A percentile compares a stretch with the other conserved stretches of the same genome.
Conservation (phyloP, 116 monocot genomes). For the Papilionanthe hybrid region DNA sequence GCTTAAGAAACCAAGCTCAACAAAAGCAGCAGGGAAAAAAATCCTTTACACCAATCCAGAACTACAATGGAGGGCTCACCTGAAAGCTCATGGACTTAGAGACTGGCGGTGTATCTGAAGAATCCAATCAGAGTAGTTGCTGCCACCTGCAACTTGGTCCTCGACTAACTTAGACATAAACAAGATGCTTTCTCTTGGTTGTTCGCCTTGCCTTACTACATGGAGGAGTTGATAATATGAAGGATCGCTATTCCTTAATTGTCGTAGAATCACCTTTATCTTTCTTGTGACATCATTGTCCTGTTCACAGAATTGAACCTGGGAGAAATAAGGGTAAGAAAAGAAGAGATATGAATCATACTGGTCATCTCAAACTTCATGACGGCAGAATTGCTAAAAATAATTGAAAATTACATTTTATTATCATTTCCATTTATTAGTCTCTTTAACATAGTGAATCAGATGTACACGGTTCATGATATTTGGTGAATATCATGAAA, state of each 20-base stretch:
- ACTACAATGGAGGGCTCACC: neutral
- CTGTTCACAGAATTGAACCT: conserved; percentile 46
- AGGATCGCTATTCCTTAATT: conserved; percentile 48
- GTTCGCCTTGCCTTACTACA: conserved; percentile 79
- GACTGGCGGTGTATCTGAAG: conserved; percentile 74
- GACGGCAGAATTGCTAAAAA: neutral
- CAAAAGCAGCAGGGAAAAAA: neutral
- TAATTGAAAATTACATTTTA: neutral
- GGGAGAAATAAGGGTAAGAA: conserved; percentile 11
- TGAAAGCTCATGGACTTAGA: conserved; percentile 25
- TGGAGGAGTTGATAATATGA: conserved; percentile 54
- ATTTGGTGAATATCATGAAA: too few relatives aligned
- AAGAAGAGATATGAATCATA: too few relatives aligned
- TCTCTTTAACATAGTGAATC: too few relatives aligned
- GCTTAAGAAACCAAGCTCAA: neutral
- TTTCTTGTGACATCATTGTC: conserved; percentile 54
- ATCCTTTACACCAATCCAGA: neutral
- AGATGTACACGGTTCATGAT: too few relatives aligned
- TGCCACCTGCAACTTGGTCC: conserved; percentile 58
- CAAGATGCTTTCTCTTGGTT: conserved; percentile 62
- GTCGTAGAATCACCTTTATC: conserved; percentile 38
- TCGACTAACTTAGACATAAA: conserved; percentile 70
- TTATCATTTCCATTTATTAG: neutral
- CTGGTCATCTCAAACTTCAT: too few relatives aligned
- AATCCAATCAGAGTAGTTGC: conserved; percentile 78